phyloP scores from a whole-genome alignment of 768 basidiomycete species.

The Lactifluus piperatus region DNA sequence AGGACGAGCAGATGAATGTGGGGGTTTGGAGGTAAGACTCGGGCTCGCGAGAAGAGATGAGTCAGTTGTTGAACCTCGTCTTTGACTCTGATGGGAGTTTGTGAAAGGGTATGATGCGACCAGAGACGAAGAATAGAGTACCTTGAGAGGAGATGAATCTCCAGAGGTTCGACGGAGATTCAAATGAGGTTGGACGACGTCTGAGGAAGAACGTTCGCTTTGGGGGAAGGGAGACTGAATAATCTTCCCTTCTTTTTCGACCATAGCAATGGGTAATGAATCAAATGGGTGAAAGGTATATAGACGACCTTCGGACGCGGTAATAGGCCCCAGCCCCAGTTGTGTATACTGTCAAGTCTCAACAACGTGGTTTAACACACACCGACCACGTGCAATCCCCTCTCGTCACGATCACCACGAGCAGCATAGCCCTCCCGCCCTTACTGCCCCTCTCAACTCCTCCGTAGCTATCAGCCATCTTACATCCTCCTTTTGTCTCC shows the following conservation, averaged over 20 bases:
- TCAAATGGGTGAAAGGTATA: slow-evolving; percentile 1
- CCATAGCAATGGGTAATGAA: slow-evolving; percentile 16
- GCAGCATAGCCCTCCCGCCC: slow-evolving; percentile 14
- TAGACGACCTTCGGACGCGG: not conserved
- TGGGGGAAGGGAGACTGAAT: slow-evolving; percentile 18
- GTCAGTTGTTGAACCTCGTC: slow-evolving; percentile 79
- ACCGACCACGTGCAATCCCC: slow-evolving; percentile 9
- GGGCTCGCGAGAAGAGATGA: slow-evolving; percentile 55
- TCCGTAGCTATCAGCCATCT: slow-evolving; percentile 36
- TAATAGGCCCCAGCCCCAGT: not conserved
- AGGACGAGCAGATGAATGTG: slow-evolving; percentile 20
- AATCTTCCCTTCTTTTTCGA: slow-evolving; percentile 18
- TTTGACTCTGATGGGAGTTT: slow-evolving; percentile 72
- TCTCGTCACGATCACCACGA: slow-evolving; percentile 11
- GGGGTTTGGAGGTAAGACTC: slow-evolving; percentile 19
- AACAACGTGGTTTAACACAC: slow-evolving; percentile 10
- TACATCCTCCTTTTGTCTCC: slow-evolving; percentile 42
- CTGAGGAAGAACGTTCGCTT: slow-evolving; percentile 12
- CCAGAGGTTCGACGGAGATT: slow-evolving; percentile 18
- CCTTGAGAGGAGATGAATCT: slow-evolving; percentile 24
- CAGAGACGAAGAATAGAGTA: slow-evolving; percentile 25
- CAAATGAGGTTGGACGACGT: slow-evolving; percentile 17
- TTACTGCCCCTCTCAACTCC: slow-evolving; percentile 23
- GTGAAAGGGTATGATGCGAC: slow-evolving; percentile 55
- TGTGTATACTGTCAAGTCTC: not conserved